Evolutionary conservation across 768 basidiomycete species (phyloP), one percentile per base, ranked within the genome.

Genomic region (Amanita muscaria): DNA sequence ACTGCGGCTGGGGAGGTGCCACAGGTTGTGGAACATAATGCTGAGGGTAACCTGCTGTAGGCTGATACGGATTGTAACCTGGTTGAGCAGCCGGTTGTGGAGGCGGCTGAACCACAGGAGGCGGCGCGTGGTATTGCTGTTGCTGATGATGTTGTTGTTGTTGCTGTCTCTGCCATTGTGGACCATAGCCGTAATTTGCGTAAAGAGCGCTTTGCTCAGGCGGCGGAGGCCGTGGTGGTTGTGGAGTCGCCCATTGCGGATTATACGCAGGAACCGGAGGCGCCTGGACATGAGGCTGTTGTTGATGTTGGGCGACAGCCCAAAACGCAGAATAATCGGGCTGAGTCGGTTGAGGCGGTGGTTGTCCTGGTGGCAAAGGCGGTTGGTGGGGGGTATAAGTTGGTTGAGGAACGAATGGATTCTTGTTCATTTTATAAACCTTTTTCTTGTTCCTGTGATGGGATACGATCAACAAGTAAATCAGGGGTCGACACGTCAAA

Each of bases 121-220:
- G 76, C 11, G 76, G 72, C 12, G 70, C 74, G 40, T 69, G 69
- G 48, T 71, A 71, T 34, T 76, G 70, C 42, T 69, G 66, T 41
- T 80, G 80, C 46, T 76, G 72, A 49, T 79, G 80, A 73, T 79
- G 80, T 47, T 76, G 72, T 49, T 79, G 80, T 74, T 77, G 79
- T 34, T 82, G 82, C 53, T 82, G 80, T 44, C 76, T 73, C 49
- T 79, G 80, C 75, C 79, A 79, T 55, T 72, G 81, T 38, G 77
- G 73, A 2, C 88, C 87, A 59, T 94, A 93, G 24, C 90, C 90
- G 57, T 93, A 93, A 58, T 91, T 91, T 1, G 88, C 88, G 57
- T 92, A 93, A 16, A 92, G 64, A 19, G 85, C 81, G 57, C 81
- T 85, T 57, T 90, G 88, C 52, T 89, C 85, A 11, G 83, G 69